Evolutionary conservation across 1,139 yeast genomes (phyloP), one percentile per base, ranked within the genome.

Genomic region (Suhomyces yuchorum): DNA sequence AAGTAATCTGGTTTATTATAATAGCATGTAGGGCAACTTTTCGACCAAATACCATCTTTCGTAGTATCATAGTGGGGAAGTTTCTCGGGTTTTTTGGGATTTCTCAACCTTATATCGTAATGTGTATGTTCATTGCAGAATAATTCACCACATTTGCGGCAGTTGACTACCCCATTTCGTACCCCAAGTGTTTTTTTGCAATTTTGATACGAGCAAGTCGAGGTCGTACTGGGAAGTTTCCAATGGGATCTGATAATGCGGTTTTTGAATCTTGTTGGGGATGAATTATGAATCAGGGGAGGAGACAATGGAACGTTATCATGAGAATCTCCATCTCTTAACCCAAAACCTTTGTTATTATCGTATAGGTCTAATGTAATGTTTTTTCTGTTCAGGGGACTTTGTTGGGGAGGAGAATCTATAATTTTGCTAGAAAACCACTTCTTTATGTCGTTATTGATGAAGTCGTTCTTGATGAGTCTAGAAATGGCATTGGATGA

Each of bases 121-220:
- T 71, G 66, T 3, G 90, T 76, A 68, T 91, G 96, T 23, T 66
- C 68, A 50, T 78, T 77, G 62, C 97, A 90, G 60, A 68, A 89
- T 18, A 90, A 65, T 24, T 73, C 66, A 0, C 97, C 97, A 68
- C 97, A 91, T 54, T 71, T 78, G 18, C 87, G 66, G 61, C 92
- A 85, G 58, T 85, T 84, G 3, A 78, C 80, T 1, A 71, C 60
- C 0, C 86, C 87, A 54, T 73, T 75, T 49, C 74, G 74, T 36
- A 78, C 74, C 44, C 68, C 76, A 23, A 84, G 61, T 4, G 53
- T 56, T 40, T 65, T 71, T 1, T 52, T 45, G 57, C 90, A 85
- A 1, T 58, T 54, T 1, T 51, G 47, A 22, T 68, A 58, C 1
- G 67, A 56, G 49, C 85, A 81, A 1, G 47, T 51, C 14, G 59